Base-by-base conservation (phyloP, 2,329 filamentous ascomycete species). In the Clonostachys rhizophaga region DNA sequence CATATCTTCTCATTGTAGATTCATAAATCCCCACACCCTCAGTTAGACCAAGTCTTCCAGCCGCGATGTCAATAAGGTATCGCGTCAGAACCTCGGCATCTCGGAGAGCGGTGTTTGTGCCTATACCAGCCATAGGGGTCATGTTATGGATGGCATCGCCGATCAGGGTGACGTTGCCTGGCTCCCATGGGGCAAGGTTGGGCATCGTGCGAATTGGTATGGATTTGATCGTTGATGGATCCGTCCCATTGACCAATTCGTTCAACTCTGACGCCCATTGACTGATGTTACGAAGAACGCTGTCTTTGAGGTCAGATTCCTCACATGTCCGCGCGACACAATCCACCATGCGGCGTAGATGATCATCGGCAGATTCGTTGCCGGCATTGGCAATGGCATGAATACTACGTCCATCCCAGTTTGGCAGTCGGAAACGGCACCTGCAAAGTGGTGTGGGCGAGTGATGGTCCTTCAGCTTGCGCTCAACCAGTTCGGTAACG, bases 1-100 rank as follows among this genome's bases (percentile, higher is more conserved):
- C 80, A 59, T 83, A 83, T 0, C 78, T 70, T 51, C 75, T 75
- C 81, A 86, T 86, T 54, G 77, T 72, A 59, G 70, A 74, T 54
- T 86, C 81, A 57, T 84, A 86, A 11, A 68, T 73, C 48, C 75
- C 78, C 4, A 79, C 66, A 5, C 78, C 70, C 14, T 76, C 70
- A 46, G 68, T 68, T 42, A 74, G 77, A 0, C 79, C 79, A 47
- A 84, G 51, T 50, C 65, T 66, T 0, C 78, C 78, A 30, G 24
- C 24, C 24, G 24, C 24, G 24, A 30, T 9, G 9, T 30, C 24
- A 30, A 30, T 30, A 2, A 30, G 24, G 24, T 4, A 30, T 30
- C 9, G 24, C 24, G 9, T 30, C 3, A 83, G 65, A 48, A 83
- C 48, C 0, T 75, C 79, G 10, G 78, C 74, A 54, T 83, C 79